Evolutionary conservation across 371 early-diverging fungal genomes (phyloP).

Genomic region (Catenaria anguillulae): DNA sequence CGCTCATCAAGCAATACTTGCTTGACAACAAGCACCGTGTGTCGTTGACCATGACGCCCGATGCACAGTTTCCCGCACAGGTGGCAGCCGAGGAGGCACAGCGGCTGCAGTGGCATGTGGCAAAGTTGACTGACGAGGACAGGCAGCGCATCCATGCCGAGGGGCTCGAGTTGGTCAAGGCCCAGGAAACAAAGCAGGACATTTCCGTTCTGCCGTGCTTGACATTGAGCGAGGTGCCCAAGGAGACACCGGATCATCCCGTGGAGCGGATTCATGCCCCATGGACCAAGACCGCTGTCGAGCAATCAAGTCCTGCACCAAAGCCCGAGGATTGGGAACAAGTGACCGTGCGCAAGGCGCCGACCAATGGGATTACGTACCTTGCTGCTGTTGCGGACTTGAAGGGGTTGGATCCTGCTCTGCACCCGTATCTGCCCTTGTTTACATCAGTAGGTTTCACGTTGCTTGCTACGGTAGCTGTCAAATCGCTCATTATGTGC

Average conservation of each 20-base stretch:
- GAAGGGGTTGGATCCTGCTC: slow-evolving; percentile 39
- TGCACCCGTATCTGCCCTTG: slow-evolving; percentile 48
- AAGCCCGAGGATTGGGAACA: not conserved
- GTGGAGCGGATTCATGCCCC: slow-evolving; percentile 44
- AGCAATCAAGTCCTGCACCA: too few relatives aligned
- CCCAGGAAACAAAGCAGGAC: slow-evolving; percentile 59
- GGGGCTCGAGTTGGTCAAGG: slow-evolving; percentile 41
- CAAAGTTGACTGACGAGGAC: slow-evolving; percentile 39
- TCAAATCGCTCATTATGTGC: too few relatives aligned
- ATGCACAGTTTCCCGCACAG: slow-evolving; percentile 38
- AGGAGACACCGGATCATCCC: slow-evolving; percentile 40
- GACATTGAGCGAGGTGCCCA: slow-evolving; percentile 52
- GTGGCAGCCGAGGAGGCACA: slow-evolving; percentile 44
- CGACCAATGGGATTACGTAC: slow-evolving; percentile 89
- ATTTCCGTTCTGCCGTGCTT: slow-evolving; percentile 69
- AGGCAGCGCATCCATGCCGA: slow-evolving; percentile 37
- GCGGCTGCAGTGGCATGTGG: slow-evolving; percentile 43
- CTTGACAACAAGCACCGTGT: slow-evolving; percentile 61
- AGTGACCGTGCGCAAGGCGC: slow-evolving; percentile 35
- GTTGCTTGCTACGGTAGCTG: not conserved
- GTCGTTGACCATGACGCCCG: slow-evolving; percentile 67
- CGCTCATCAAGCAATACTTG: slow-evolving; percentile 54
- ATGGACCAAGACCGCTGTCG: slow-evolving; percentile 1
- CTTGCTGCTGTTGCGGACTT: slow-evolving; percentile 50
- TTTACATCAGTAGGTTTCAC: slow-evolving; percentile 54